These are phyloP conservation scores for Nowakowskiella sp. DNA, from an alignment of 192 early-diverging fungal genomes.

Conservation along the genomic window DNA sequence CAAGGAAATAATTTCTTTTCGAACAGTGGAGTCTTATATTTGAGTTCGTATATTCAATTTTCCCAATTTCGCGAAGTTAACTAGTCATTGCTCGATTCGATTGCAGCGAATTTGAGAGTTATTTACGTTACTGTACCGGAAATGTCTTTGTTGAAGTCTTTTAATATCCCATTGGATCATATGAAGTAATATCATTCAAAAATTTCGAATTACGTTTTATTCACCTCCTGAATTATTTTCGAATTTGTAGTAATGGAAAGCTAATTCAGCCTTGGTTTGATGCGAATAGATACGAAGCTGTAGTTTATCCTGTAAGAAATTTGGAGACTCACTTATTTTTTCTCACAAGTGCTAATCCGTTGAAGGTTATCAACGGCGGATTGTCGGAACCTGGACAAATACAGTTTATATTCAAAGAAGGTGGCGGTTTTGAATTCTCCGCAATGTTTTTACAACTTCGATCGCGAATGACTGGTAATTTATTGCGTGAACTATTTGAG, in stretches of 20 bases:
- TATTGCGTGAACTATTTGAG: not conserved
- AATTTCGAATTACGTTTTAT: not conserved
- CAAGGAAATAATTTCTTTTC: conserved; percentile 14
- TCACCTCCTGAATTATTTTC: too few species aligned
- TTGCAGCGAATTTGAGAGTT: conserved; percentile 17
- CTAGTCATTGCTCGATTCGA: too few species aligned
- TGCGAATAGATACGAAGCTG: conserved; percentile 38
- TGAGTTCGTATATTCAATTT: too few species aligned
- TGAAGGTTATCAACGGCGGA: conserved; percentile 39
- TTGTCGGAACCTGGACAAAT: conserved; percentile 26
- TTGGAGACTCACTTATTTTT: not conserved
- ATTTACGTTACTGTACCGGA: conserved; percentile 11
- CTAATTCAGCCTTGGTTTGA: conserved; percentile 49
- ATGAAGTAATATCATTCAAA: not conserved
- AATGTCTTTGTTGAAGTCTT: conserved; percentile 1
- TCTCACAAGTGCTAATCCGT: not conserved
- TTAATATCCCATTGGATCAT: conserved; percentile 17
- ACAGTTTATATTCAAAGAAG: conserved; percentile 44
- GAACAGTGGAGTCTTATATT: conserved; percentile 2
- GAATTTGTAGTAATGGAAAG: conserved; percentile 34
- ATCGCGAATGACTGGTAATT: conserved; percentile 10
- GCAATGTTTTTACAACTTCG: conserved; percentile 21
- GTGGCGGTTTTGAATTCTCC: conserved; percentile 50
- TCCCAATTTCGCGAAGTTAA: too few species aligned
- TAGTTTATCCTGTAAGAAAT: conserved; percentile 30